Evolutionary conservation across 129 eudicot species (phyloP).

Genomic region (sunflower (Helianthus annuus)): HanXRQr2.0-SUNRISE NC_035447.2:66251753-66252252

Average conservation of each 20-base stretch:
- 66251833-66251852: constrained; percentile 70
- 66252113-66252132: constrained; percentile 28
- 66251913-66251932: constrained; percentile 24
- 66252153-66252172: constrained; percentile 19
- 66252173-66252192: constrained; percentile 22
- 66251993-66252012: constrained; percentile 96
- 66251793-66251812: constrained; percentile 2
- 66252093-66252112: constrained; percentile 51
- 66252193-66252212: constrained; percentile 36
- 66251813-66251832: constrained; percentile 54
- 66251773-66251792: not conserved
- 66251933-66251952: constrained; percentile 34
- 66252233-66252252: constrained; percentile 78
- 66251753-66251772: not conserved
- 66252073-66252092: constrained; percentile 63
- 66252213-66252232: constrained; percentile 56
- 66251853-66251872: constrained; percentile 85
- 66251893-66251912: constrained; percentile 49
- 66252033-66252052: constrained; percentile 52
- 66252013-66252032: constrained; percentile 40
- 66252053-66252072: constrained; percentile 34
- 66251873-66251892: constrained; percentile 99
- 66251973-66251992: constrained; percentile 77
- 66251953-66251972: constrained; percentile 52
- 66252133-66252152: constrained; percentile 18